Percentiles rank a stretch among this genome's conserved stretches.
Conservation (phyloP, 768 basidiomycete genomes). For the Clitopilus passeckerianus region DNA sequence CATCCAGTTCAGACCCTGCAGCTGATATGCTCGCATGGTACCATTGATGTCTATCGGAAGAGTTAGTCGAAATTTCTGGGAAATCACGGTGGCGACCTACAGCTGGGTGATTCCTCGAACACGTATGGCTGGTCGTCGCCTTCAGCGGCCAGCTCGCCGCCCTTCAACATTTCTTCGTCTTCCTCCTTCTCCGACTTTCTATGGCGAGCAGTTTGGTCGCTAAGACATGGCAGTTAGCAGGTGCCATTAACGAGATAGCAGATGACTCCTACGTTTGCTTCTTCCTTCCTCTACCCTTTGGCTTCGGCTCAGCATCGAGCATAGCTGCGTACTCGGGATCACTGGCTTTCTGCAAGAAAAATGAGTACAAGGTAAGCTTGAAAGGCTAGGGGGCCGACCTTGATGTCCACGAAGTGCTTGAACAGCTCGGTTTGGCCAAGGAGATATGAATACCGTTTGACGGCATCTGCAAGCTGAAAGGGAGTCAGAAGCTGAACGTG, state of each 20-base stretch:
- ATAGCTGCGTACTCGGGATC: slow-evolving; percentile 92
- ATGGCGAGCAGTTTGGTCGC: slow-evolving; percentile 76
- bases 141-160: slow-evolving; percentile 72
- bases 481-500: slow-evolving; percentile 6
- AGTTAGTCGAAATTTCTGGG: not conserved
- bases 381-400: slow-evolving; percentile 41
- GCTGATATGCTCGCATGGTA: slow-evolving; percentile 87
- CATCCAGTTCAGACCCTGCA: slow-evolving; percentile 98
- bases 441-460: slow-evolving; percentile 96
- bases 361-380: not conserved
- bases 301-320: slow-evolving; percentile 82
- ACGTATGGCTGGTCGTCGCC: slow-evolving; percentile 90
- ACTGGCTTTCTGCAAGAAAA: slow-evolving; percentile 58
- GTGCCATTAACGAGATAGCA: not conserved
- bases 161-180: slow-evolving; percentile 91
- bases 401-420: slow-evolving; percentile 97
- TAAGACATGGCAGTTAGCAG: slow-evolving; percentile 21
- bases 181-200: slow-evolving; percentile 98
- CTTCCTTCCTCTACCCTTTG: slow-evolving; percentile 81
- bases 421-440: slow-evolving; percentile 97
- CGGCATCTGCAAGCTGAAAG: slow-evolving; percentile 79
- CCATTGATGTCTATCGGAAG: slow-evolving; percentile 72
- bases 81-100: slow-evolving; percentile 38
- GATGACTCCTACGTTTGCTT: slow-evolving; percentile 58
- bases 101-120: slow-evolving; percentile 91